A percentile compares a stretch with the other conserved stretches of the same genome.
These are phyloP conservation scores for Globisporangium abappressorium DNA, from an alignment of 352 stramenopile species.

Conservation along the genomic window DNA sequence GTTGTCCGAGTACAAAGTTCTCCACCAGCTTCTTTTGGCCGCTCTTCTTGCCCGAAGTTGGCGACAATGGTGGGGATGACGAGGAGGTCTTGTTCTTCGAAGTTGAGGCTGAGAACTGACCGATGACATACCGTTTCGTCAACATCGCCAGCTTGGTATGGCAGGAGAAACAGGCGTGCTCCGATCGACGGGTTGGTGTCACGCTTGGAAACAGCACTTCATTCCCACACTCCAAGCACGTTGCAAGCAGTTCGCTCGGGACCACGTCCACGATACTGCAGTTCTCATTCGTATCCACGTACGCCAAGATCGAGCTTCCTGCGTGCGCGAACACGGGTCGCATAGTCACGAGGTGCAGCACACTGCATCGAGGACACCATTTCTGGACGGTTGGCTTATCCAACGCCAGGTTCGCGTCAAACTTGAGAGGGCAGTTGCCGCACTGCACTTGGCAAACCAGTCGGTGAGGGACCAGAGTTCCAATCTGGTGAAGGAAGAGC, in stretches of 20 bases:
- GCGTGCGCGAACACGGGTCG: conserved; percentile 68
- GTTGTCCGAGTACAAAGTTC: conserved; percentile 63
- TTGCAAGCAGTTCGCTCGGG: conserved; percentile 65
- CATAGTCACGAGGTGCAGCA: conserved; percentile 64
- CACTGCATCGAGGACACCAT: conserved; percentile 80
- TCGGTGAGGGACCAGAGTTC: conserved; percentile 66
- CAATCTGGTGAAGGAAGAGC: conserved; percentile 75
- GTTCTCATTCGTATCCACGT: conserved; percentile 68
- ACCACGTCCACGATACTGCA: conserved; percentile 68
- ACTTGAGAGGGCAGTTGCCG: conserved; percentile 67
- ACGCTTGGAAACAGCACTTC: conserved; percentile 64
- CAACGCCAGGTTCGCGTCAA: conserved; percentile 57
- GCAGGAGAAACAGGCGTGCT: conserved; percentile 70
- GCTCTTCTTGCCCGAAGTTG: conserved; percentile 27
- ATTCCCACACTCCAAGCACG: conserved; percentile 60
- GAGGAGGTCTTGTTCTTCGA: conserved; percentile 18
- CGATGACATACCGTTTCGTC: conserved; percentile 53
- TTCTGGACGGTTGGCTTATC: conserved; percentile 47
- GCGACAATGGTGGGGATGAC: background rate
- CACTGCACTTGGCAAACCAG: conserved; percentile 70
- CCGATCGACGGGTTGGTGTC: conserved; percentile 44
- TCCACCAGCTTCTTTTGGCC: conserved; percentile 38
- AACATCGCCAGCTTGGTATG: conserved; percentile 76
- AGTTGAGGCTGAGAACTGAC: conserved; percentile 14
- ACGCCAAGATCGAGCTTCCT: conserved; percentile 57